Evolutionary conservation across 805 yeast genomes (phyloP), one percentile per base, ranked within the genome.

Genomic region (Lipomyces lipofer): DNA sequence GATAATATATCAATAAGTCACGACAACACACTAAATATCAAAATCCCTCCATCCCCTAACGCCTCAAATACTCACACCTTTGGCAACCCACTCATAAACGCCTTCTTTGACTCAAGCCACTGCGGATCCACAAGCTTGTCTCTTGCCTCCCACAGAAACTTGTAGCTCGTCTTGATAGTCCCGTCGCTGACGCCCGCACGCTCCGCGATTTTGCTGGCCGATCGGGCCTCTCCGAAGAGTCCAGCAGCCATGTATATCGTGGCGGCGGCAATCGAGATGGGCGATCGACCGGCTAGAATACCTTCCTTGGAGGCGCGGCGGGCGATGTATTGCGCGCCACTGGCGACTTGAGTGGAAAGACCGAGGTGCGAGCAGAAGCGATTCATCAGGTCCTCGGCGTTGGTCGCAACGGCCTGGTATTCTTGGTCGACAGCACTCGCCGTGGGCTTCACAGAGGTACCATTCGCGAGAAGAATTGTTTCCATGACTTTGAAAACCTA

Each of bases 281-380:
- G 99, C 1, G 96, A 88, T 64, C 97, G 80, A 65, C 98, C 98
- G 15, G 96, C 97, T 66, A 92, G 77, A 33, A 92, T 95, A 52
- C 97, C 97, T 58, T 86, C 85, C 58, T 87, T 96, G 67, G 88
- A 87, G 66, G 95, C 88, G 60, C 85, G 79, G 68, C 89, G 82
- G 2, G 97, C 97, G 63, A 94, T 89, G 65, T 85, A 81, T 70
- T 92, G 97, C 1, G 98, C 96, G 10, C 95, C 92, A 59, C 89
- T 87, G 19, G 97, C 85, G 45, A 90, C 84, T 70, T 83, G 89
- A 58, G 88, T 83, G 19, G 83, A 76, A 52, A 94, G 77, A 56
- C 97, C 98, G 75, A 92, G 76, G 67, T 90, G 95, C n/a, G 97
- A 91, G 74, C 98, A 91, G 75, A 87, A 91, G 71, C 99, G 83